phyloP scores from a whole-genome alignment of 495 filamentous ascomycete genomes.

The Penicillium cosmopolitanum region DNA sequence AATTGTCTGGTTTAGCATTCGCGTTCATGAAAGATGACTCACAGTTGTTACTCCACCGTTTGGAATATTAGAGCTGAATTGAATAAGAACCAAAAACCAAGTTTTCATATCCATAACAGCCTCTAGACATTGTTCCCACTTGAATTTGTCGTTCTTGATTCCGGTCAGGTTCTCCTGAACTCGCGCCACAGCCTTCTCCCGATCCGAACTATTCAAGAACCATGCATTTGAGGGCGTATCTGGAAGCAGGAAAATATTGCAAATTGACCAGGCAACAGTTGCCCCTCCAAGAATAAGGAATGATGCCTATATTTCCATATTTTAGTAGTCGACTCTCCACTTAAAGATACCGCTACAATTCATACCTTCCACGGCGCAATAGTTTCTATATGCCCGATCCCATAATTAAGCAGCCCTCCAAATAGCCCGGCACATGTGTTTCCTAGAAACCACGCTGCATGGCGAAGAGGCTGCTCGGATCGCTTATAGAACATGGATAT shows the following conservation, averaged over 20 bases:
- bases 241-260: background rate
- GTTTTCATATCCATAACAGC: conserved; percentile 46
- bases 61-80: conserved; percentile 18
- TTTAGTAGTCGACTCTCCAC: too few relatives aligned
- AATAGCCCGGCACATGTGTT: background rate
- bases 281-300: background rate
- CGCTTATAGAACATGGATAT: background rate
- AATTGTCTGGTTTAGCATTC: background rate
- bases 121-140: conserved; percentile 51
- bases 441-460: background rate
- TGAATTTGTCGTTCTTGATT: conserved; percentile 51
- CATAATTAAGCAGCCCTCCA: background rate
- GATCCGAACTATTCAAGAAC: background rate
- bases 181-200: background rate
- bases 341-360: background rate
- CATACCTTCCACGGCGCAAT: background rate
- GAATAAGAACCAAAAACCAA: conserved; percentile 23
- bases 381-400: background rate
- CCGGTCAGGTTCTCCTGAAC: conserved; percentile 9
- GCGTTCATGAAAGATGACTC: background rate
- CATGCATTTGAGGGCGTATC: background rate
- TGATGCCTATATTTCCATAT: background rate
- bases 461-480: background rate
- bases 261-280: background rate
- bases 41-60: conserved; percentile 36